Evolutionary conservation across 2,329 filamentous ascomycete species (phyloP), one percentile per base, ranked within the genome.

Genomic region (Trichophyton schoenleinii): DNA sequence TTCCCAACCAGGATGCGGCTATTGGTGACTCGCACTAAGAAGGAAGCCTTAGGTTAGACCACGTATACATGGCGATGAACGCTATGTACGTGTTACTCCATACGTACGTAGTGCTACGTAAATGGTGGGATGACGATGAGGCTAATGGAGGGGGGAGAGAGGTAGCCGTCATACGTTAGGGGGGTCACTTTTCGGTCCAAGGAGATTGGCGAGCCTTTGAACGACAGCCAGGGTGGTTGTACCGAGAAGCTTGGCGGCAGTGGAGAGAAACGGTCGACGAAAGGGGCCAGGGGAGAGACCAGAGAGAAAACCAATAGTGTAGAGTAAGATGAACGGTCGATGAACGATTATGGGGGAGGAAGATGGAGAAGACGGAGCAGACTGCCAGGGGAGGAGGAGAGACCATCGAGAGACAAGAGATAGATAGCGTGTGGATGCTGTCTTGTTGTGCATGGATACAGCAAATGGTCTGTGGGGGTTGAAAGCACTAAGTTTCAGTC

Each of bases 191-290:
- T 28, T 52, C 8, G 25, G 48, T 11, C 34, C 25, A 31, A 53
- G 48, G 13, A 53, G 48, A 53, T 53, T 53, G 48, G 48, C 22
- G 48, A 53, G 48, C 28, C 18, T 28, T 44, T 36, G 34, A 11
- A 36, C 5, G 48, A 25, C 13, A 31, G 20, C 28, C 48, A 53
- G 48, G 48, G 48, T 53, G 48, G 48, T 53, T 53, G 53, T 57
- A 57, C 53, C 53, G 53, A 57, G 53, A 57, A 57, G 53, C 53
- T 57, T 57, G 53, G 53, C 53, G 31, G 53, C 31, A 13, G 36
- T 42, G 31, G 31, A 38, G 36, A 53, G 13, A 42, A 31, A 20
- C 53, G 34, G n/a, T n/a, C 28, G 38, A 38, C 28, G 53, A 31
- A 31, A 36, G 53, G 18, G 53, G 34, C 34, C n/a, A n/a, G n/a